These are phyloP conservation scores for Rubia yunnanensis DNA, from an alignment of 257 asterid species.

Conservation along the genomic window DNA sequence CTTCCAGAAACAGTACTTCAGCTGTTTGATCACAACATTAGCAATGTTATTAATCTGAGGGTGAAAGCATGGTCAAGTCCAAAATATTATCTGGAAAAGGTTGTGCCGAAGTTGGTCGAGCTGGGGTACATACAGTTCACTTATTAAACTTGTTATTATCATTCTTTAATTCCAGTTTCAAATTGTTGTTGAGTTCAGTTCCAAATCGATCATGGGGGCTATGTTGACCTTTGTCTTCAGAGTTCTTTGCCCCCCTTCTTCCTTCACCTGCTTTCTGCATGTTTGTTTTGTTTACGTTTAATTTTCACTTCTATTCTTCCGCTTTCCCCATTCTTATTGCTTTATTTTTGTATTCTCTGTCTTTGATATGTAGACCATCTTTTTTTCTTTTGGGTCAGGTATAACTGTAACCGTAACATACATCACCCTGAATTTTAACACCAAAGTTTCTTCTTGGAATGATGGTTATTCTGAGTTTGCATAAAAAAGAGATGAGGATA, in stretches of 20 bases:
- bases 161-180: background rate
- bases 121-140: constrained; percentile 46
- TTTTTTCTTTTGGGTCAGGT: background rate
- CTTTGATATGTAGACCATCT: background rate
- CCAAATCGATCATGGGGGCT: background rate
- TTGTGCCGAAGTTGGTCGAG: constrained; percentile 75
- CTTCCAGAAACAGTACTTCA: constrained; percentile 80
- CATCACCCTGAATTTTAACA: background rate
- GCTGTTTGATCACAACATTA: constrained; percentile 64
- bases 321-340: background rate
- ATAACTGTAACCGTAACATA: background rate
- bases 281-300: too few relatives aligned
- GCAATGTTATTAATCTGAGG: constrained; percentile 87
- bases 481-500: background rate
- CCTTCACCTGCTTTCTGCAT: background rate
- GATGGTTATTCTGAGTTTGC: background rate
- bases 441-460: background rate
- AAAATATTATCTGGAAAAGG: constrained; percentile 66
- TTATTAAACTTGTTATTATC: background rate
- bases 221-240: background rate
- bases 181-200: background rate
- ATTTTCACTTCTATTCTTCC: background rate
- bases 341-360: background rate
- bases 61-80: constrained; percentile 98
- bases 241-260: constrained; percentile 1